These are phyloP conservation scores for Penicillium sp. DNA, from an alignment of 2,329 filamentous ascomycete genomes.

Conservation along the genomic window DNA sequence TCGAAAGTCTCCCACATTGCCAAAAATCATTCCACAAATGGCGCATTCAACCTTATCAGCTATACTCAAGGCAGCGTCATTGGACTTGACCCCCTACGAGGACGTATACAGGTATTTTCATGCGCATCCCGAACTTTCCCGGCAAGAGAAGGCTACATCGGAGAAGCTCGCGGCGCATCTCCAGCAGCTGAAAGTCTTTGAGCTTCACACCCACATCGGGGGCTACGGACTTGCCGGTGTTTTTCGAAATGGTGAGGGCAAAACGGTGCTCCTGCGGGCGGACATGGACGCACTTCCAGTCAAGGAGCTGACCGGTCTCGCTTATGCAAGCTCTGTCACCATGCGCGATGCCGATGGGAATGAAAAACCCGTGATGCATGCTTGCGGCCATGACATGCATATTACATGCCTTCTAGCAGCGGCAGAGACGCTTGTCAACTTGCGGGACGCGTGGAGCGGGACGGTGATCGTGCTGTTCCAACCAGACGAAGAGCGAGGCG, in stretches of 20 bases:
- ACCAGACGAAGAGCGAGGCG: constrained; percentile 63
- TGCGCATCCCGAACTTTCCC: constrained; percentile 58
- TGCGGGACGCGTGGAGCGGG: constrained; percentile 55
- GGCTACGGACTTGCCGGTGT: constrained; percentile 47
- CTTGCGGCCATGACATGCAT: constrained; percentile 62
- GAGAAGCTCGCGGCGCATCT: constrained; percentile 48
- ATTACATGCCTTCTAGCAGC: constrained; percentile 56
- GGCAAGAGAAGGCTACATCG: constrained; percentile 55
- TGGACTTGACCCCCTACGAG: constrained; percentile 50
- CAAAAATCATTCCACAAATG: constrained; percentile 31
- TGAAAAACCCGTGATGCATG: constrained; percentile 59
- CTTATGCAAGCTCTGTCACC: constrained; percentile 48
- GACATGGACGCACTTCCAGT: constrained; percentile 53
- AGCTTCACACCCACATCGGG: constrained; percentile 47
- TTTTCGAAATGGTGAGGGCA: constrained; percentile 43
- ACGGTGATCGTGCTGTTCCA: constrained; percentile 66
- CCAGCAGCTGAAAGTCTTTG: constrained; percentile 27
- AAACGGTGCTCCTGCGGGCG: constrained; percentile 48
- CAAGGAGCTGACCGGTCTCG: constrained; percentile 47
- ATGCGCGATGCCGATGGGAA: constrained; percentile 50
- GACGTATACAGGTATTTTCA: constrained; percentile 59
- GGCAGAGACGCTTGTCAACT: constrained; percentile 49
- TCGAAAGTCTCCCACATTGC: too few relatives aligned
- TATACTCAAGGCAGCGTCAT: constrained; percentile 13
- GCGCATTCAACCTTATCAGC: constrained; percentile 19